phyloP scores from a whole-genome alignment of 495 filamentous ascomycete species.

The Barbatosphaeria neglecta region DNA sequence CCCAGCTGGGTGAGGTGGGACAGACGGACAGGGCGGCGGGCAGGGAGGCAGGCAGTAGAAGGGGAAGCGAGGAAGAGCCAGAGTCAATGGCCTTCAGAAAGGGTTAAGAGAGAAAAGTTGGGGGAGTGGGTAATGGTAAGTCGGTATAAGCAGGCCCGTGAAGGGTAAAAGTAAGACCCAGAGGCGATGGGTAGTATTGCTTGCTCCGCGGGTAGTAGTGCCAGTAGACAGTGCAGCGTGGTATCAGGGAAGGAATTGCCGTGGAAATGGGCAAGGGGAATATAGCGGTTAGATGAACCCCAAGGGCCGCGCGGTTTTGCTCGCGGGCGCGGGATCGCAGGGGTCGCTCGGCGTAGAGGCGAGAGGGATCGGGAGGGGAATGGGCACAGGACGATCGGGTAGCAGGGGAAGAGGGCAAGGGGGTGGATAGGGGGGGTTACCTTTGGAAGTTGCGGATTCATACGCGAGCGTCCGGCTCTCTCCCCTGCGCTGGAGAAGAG shows the following conservation, averaged over 20 bases:
- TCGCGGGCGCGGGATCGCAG: no score
- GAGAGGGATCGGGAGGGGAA: not conserved
- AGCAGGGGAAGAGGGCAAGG: no score
- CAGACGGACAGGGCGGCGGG: not conserved
- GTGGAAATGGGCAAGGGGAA: not conserved
- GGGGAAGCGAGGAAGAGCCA: not conserved
- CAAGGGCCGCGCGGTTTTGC: not conserved
- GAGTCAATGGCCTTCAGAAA: not conserved
- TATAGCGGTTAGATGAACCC: not conserved
- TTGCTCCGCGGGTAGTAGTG: not conserved
- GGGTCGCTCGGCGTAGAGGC: no score
- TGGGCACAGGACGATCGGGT: not conserved
- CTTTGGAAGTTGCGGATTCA: slow-evolving; percentile 40
- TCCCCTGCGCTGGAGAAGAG: slow-evolving; percentile 12
- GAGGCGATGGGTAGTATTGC: no score
- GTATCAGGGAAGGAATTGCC: not conserved
- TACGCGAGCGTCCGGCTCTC: slow-evolving; percentile 19
- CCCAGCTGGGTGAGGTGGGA: no score
- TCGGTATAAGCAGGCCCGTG: not conserved
- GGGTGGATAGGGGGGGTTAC: slow-evolving; percentile 11
- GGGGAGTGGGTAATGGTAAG: not conserved
- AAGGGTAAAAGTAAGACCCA: not conserved
- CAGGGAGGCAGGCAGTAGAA: not conserved
- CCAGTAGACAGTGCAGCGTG: not conserved
- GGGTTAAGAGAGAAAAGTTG: not conserved